These are phyloP conservation scores for Lactarius sp. DNA, from an alignment of 768 basidiomycete genomes.

Conservation along the genomic window DNA sequence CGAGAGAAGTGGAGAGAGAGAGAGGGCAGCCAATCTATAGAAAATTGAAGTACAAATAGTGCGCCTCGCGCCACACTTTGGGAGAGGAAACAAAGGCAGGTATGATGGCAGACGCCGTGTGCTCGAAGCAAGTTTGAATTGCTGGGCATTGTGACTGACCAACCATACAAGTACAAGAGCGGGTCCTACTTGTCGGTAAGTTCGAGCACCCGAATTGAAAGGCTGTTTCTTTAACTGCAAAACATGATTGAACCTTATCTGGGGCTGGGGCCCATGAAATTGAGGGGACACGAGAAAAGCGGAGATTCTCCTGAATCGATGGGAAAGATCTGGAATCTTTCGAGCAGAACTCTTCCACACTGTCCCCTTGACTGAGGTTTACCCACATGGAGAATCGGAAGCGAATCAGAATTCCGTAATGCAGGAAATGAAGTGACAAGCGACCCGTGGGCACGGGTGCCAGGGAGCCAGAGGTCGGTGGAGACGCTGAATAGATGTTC, in stretches of 20 bases:
- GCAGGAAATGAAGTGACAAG: constrained; percentile 21
- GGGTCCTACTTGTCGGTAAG: constrained; percentile 20
- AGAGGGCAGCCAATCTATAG: constrained; percentile 17
- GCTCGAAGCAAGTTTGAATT: constrained; percentile 18
- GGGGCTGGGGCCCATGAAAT: constrained; percentile 11
- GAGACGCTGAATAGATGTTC: neutral
- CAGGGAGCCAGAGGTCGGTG: neutral
- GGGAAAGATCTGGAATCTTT: constrained; percentile 22
- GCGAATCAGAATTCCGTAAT: constrained; percentile 27
- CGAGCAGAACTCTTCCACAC: constrained; percentile 17
- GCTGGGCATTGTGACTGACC: constrained; percentile 16
- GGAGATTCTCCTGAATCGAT: constrained; percentile 24
- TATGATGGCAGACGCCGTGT: constrained; percentile 17
- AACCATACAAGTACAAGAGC: constrained; percentile 26
- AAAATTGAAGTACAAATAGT: constrained; percentile 22
- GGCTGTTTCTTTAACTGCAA: constrained; percentile 29
- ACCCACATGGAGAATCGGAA: constrained; percentile 26
- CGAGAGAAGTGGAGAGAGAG: constrained; percentile 16
- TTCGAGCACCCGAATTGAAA: constrained; percentile 25
- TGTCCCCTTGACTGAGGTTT: constrained; percentile 18
- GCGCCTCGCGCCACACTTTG: constrained; percentile 12
- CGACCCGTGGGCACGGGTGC: constrained; percentile 7
- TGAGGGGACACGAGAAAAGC: constrained; percentile 23
- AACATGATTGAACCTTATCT: constrained; percentile 28
- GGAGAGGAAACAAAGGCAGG: constrained; percentile 17